phyloP scores from a whole-genome alignment of 768 basidiomycete species.

The Melanogaster broomeanus region DNA sequence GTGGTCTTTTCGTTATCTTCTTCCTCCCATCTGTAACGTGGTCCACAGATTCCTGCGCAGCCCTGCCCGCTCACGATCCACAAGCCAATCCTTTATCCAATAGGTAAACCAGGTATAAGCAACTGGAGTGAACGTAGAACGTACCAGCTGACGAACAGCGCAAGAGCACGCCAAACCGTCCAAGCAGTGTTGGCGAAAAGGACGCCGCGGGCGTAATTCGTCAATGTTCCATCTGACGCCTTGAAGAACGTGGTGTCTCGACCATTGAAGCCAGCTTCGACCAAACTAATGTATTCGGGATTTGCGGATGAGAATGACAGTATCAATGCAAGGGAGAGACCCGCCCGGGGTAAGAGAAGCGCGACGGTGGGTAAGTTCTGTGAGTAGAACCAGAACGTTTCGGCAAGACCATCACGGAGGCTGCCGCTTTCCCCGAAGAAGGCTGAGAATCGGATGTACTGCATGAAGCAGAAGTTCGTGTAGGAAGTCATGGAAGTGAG shows the following conservation, averaged over 20 bases:
- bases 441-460: conserved; percentile 73
- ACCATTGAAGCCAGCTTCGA: conserved; percentile 45
- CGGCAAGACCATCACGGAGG: conserved; percentile 65
- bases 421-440: conserved; percentile 55
- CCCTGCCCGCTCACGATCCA: conserved; percentile 78
- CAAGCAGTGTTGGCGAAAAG: conserved; percentile 80
- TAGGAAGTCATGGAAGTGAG: conserved; percentile 78
- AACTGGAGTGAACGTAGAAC: neutral
- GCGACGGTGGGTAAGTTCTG: conserved; percentile 84
- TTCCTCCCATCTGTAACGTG: conserved; percentile 84
- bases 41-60: conserved; percentile 83
- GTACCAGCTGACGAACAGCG: conserved; percentile 72
- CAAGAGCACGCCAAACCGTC: conserved; percentile 73
- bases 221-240: conserved; percentile 61
- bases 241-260: conserved; percentile 81
- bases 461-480: conserved; percentile 81
- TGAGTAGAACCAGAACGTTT: conserved; percentile 80
- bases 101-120: neutral
- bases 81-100: conserved; percentile 59
- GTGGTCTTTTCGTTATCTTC: conserved; percentile 63
- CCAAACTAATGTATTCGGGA: conserved; percentile 46
- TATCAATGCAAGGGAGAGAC: conserved; percentile 70
- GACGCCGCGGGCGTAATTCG: conserved; percentile 75
- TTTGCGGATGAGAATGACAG: conserved; percentile 58
- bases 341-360: conserved; percentile 83